Evolutionary conservation across 805 yeast species (phyloP).

Genomic region (Zygotorulaspora chibaensis): DNA sequence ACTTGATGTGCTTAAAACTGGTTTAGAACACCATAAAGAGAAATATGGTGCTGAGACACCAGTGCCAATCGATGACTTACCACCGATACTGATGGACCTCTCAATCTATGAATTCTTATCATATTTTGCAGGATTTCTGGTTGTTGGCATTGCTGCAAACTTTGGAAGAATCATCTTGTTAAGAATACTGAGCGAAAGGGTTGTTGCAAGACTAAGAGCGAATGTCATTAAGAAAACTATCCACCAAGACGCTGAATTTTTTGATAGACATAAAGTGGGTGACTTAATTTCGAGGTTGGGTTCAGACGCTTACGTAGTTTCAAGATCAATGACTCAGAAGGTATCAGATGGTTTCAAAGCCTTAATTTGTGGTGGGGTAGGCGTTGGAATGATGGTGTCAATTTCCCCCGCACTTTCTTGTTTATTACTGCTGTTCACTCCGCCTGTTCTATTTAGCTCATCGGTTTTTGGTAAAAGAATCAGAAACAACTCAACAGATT

Average conservation of each 20-base stretch:
- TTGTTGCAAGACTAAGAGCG: constrained; percentile 79
- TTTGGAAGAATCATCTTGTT: constrained; percentile 58
- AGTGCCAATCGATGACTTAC: constrained; percentile 29
- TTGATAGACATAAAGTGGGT: constrained; percentile 91
- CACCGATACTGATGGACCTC: constrained; percentile 46
- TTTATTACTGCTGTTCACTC: constrained; percentile 72
- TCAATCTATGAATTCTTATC: constrained; percentile 54
- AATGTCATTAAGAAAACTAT: constrained; percentile 72
- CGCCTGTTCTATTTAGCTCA: constrained; percentile 75
- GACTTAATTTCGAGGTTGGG: constrained; percentile 87
- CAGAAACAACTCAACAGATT: constrained; percentile 64
- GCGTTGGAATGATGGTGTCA: constrained; percentile 84
- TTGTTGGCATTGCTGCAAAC: constrained; percentile 65
- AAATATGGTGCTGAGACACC: constrained; percentile 22
- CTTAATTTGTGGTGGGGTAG: constrained; percentile 74
- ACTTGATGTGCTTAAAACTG: constrained; percentile 43
- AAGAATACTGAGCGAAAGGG: constrained; percentile 70
- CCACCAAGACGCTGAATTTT: constrained; percentile 86
- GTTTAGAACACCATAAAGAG: constrained; percentile 20
- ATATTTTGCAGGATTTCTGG: constrained; percentile 53
- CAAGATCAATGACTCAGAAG: constrained; percentile 85
- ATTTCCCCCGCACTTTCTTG: constrained; percentile 79
- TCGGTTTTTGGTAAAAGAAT: constrained; percentile 78
- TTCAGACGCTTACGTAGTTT: constrained; percentile 84
- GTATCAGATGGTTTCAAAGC: constrained; percentile 89